phyloP scores from a whole-genome alignment of 495 filamentous ascomycete genomes.

The Evansstolkia leycettana region DNA sequence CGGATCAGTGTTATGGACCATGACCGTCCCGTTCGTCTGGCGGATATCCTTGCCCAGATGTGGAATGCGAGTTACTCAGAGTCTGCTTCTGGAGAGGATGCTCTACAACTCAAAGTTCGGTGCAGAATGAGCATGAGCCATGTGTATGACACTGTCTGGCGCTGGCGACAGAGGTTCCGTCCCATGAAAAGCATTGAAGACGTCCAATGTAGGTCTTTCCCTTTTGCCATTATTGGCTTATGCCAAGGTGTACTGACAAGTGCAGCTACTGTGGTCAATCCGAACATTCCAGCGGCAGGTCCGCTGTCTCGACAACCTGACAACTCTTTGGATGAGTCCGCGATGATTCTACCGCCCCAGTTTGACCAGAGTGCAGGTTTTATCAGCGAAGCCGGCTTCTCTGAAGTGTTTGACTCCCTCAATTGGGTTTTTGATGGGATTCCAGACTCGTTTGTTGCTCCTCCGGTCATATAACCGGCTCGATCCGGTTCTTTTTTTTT shows the following conservation, averaged over 20 bases:
- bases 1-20: slow-evolving; percentile 72
- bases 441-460: slow-evolving; percentile 30
- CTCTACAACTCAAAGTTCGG: slow-evolving; percentile 31
- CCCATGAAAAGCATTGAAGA: slow-evolving; percentile 31
- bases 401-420: slow-evolving; percentile 34
- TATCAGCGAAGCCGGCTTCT: slow-evolving; percentile 33
- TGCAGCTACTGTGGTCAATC: slow-evolving; percentile 17
- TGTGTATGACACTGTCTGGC: slow-evolving; percentile 38
- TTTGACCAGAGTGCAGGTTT: slow-evolving; percentile 31
- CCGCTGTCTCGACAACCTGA: slow-evolving; percentile 17
- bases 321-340: slow-evolving; percentile 19
- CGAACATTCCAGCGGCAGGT: slow-evolving; percentile 16
- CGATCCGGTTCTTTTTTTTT: too few relatives aligned
- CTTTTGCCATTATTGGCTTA: slow-evolving; percentile 1
- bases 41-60: slow-evolving; percentile 37
- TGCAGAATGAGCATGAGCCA: slow-evolving; percentile 41
- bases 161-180: slow-evolving; percentile 34
- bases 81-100: slow-evolving; percentile 20
- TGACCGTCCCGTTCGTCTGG: slow-evolving; percentile 56
- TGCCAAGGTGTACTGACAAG: neutral
- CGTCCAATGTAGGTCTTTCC: slow-evolving; percentile 25
- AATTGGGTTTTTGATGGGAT: slow-evolving; percentile 40
- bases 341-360: slow-evolving; percentile 25
- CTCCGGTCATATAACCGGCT: slow-evolving; percentile 22
- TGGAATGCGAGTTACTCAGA: slow-evolving; percentile 31